Evolutionary conservation across 768 basidiomycete genomes (phyloP), one percentile per base, ranked within the genome.

Genomic region (Tricholoma flavovirens): DNA sequence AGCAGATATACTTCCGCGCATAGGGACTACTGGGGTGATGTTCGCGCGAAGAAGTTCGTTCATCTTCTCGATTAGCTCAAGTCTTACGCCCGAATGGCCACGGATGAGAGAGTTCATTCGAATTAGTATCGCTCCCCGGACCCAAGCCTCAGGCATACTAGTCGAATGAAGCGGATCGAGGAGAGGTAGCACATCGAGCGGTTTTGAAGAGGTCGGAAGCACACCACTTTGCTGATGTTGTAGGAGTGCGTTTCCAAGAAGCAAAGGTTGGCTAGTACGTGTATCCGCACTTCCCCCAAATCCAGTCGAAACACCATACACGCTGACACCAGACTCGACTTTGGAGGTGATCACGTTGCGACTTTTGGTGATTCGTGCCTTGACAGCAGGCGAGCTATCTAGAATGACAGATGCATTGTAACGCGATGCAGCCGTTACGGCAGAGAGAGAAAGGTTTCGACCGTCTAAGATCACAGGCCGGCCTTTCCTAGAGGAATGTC

Each of bases 251-350:
- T 83, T 80, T 19, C 88, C 90, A 24, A 94, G 83, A 9, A 84
- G 73, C 57, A 87, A 66, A 19, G 89, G 83, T 52, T 89, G 74
- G 60, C 85, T 80, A 0, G 91, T 93, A 19, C 91, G 82, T 1
- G 90, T 93, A 67, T 92, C 87, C 10, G 91, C 91, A 62, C 86
- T 88, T n/a, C 90, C 91, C 38, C 91, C 92, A 63, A 90, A 94
- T 46, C 92, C 92, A 33, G 79, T 83, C 2, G 87, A 87, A 40
- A 93, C 87, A 21, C 92, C 92, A 61, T 94, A 94, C 17, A 94
- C 78, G 60, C 86, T 88, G 51, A 81, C 77, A 9, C 84, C 83
- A 3, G 77, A 74, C 19, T 79, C 77, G 36, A 93, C 78, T 69
- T 91, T 91, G 62, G 78, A 76, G 19, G 79, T 73, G 43, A 93